Conservation (phyloP, 768 basidiomycete species). For the Pisolithus marmoratus region DNA sequence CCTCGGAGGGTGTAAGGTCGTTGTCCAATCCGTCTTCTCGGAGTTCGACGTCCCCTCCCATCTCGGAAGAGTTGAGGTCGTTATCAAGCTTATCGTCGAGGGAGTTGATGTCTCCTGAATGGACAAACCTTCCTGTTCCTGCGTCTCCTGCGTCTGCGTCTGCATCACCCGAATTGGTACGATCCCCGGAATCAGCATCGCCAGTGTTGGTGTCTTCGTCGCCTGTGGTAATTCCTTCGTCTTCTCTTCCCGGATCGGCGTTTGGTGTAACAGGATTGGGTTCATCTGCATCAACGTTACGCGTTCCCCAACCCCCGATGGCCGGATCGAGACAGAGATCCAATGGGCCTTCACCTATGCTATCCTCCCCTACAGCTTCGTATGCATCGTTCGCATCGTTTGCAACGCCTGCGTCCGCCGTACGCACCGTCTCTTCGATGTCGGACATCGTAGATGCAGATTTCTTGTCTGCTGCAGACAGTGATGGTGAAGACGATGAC, state of each 20-base stretch:
- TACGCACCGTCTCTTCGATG: constrained; percentile 15
- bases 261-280: background rate
- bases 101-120: background rate
- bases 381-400: constrained; percentile 18
- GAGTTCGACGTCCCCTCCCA: constrained; percentile 8
- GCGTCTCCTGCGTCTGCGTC: too few species aligned
- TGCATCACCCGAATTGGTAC: too few species aligned
- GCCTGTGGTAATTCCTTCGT: background rate
- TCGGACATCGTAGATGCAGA: constrained; percentile 8
- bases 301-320: background rate
- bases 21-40: constrained; percentile 2
- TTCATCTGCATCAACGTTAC: background rate
- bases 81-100: background rate
- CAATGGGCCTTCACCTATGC: background rate
- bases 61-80: constrained; percentile 13
- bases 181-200: too few species aligned
- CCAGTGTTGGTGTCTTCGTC: background rate
- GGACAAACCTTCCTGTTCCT: too few species aligned
- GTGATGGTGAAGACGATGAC: constrained; percentile 1
- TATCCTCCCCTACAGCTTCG: constrained; percentile 8
- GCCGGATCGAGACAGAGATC: constrained; percentile 6
- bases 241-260: background rate
- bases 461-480: constrained; percentile 20
- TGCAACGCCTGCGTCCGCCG: constrained; percentile 18
- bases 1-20: constrained; percentile 13